A percentile compares a stretch with the other conserved stretches of the same genome.
Evolutionary conservation across 1,284 basidiomycete genomes (phyloP).

Genomic region (Sporisorium scitamineum): DNA sequence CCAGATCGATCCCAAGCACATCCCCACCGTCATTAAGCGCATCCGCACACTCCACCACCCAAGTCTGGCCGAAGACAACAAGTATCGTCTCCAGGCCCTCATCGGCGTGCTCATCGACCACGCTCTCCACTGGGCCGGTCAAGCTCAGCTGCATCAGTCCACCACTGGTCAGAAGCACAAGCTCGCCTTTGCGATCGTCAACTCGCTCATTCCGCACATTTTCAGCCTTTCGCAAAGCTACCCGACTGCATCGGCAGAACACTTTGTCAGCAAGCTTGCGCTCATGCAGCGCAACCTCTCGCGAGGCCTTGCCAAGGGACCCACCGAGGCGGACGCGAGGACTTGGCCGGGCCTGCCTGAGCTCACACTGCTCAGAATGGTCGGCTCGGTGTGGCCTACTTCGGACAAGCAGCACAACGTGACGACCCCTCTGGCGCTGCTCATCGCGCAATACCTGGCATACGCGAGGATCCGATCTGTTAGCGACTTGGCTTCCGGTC

Average conservation of each 20-base stretch:
- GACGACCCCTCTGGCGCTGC: conserved; percentile 83
- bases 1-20: conserved; percentile 72
- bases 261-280: conserved; percentile 84
- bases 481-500: conserved; percentile 82
- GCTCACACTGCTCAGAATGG: conserved; percentile 82
- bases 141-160: conserved; percentile 30
- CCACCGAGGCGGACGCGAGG: conserved; percentile 76
- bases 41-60: conserved; percentile 92
- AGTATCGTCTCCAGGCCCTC: conserved; percentile 77
- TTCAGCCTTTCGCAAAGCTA: conserved; percentile 83
- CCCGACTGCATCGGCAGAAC: conserved; percentile 81
- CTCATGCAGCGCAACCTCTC: conserved; percentile 96
- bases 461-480: conserved; percentile 82
- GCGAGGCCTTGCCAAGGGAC: conserved; percentile 82
- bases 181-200: conserved; percentile 76
- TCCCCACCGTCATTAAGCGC: conserved; percentile 87
- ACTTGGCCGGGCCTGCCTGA: conserved; percentile 91
- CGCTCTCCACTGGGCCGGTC: conserved; percentile 75
- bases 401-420: conserved; percentile 94
- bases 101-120: conserved; percentile 90
- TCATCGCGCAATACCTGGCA: conserved; percentile 91
- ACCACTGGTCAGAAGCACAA: conserved; percentile 71
- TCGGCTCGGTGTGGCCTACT: conserved; percentile 89
- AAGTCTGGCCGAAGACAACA: conserved; percentile 89
- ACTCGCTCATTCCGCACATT: conserved; percentile 83